Conservation (phyloP, 768 basidiomycete genomes). For the Termitomyces sp. region DNA sequence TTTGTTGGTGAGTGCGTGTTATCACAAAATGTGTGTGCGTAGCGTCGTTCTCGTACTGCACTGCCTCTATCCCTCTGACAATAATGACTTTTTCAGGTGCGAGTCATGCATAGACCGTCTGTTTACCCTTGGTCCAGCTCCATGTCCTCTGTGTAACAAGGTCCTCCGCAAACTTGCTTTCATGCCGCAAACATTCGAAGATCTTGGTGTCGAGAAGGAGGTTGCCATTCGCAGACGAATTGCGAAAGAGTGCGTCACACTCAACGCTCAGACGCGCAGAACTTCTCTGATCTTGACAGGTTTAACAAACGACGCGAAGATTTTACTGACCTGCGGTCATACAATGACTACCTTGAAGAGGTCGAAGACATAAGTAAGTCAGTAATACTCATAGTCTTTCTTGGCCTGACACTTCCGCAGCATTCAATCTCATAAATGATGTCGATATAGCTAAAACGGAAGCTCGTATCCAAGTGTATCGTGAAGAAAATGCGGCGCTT, state of each 20-base stretch:
- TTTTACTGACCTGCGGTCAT: constrained; percentile 70
- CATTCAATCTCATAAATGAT: constrained; percentile 93
- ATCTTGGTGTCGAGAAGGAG: constrained; percentile 90
- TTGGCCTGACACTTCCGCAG: constrained; percentile 31
- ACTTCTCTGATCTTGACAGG: constrained; percentile 31
- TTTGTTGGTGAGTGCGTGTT: constrained; percentile 91
- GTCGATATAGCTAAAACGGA: constrained; percentile 80
- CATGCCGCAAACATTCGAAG: constrained; percentile 91
- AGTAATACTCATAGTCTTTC: constrained; percentile 5
- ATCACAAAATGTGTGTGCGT: constrained; percentile 86
- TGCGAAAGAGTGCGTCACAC: constrained; percentile 69
- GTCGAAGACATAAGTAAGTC: constrained; percentile 77
- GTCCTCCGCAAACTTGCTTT: constrained; percentile 91
- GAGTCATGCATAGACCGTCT: constrained; percentile 97
- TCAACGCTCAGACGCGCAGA: not conserved
- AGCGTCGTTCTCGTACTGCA: not conserved
- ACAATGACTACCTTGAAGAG: constrained; percentile 95
- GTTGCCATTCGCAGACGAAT: constrained; percentile 83
- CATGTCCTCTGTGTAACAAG: constrained; percentile 90
- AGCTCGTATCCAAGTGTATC: constrained; percentile 71
- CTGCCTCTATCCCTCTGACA: not conserved
- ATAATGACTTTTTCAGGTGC: constrained; percentile 53
- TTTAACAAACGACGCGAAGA: constrained; percentile 95
- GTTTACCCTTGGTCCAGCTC: constrained; percentile 93
- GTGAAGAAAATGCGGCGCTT: constrained; percentile 72